Conservation (phyloP, 2,329 filamentous ascomycete genomes). For the Arthrobotrys megalospora region DNA sequence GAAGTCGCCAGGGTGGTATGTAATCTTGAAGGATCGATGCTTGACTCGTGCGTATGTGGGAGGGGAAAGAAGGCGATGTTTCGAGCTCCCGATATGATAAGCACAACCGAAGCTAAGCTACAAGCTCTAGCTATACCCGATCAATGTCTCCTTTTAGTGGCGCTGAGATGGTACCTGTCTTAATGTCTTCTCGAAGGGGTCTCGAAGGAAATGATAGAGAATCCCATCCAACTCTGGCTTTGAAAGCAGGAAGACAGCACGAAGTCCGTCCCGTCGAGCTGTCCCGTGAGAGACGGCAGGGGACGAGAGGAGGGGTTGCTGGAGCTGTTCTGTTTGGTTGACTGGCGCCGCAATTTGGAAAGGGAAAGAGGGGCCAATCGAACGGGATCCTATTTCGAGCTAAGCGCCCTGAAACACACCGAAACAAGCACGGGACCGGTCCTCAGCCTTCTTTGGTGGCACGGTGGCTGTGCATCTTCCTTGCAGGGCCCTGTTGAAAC, state of each 20-base stretch:
- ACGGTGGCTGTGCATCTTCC: conserved; percentile 49
- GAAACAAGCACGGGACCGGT: conserved; percentile 37
- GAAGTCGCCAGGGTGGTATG: conserved; percentile 25
- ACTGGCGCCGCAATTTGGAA: conserved; percentile 11
- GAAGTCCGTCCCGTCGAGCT: conserved; percentile 1
- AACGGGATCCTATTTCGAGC: conserved; percentile 48
- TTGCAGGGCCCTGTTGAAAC: conserved; percentile 31
- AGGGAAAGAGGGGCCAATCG: conserved; percentile 32
- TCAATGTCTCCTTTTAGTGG: conserved; percentile 25
- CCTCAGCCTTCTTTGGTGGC: conserved; percentile 32
- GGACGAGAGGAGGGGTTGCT: conserved; percentile 24
- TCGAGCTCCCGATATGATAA: conserved; percentile 58
- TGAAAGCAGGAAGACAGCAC: neutral
- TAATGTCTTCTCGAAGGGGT: conserved; percentile 26
- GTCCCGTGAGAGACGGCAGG: conserved; percentile 26
- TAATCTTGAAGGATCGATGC: conserved; percentile 6
- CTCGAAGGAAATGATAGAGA: neutral
- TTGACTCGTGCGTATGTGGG: conserved; percentile 3
- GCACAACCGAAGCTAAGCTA: conserved; percentile 57
- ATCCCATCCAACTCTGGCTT: neutral
- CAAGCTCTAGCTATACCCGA: conserved; percentile 53
- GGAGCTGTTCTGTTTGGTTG: conserved; percentile 31
- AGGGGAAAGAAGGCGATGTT: conserved; percentile 23
- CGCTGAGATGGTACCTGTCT: conserved; percentile 19
- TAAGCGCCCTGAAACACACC: conserved; percentile 61